phyloP scores from a whole-genome alignment of 1,139 yeast species.

The Nakaseomyces bracarensis region DNA sequence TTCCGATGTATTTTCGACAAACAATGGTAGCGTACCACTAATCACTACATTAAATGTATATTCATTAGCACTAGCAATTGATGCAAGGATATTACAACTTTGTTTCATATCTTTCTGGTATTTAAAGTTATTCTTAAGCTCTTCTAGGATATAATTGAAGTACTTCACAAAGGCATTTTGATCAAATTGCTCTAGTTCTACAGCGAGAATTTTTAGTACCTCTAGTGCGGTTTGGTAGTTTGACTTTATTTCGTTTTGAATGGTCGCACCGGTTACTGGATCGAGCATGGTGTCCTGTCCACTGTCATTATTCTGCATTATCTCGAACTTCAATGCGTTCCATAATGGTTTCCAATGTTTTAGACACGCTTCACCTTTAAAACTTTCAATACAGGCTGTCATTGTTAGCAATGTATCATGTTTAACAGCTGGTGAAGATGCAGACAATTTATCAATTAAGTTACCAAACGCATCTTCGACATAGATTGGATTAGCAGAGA shows the following conservation, averaged over 20 bases:
- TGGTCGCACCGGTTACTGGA: conserved; percentile 8
- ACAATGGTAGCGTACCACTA: conserved; percentile 33
- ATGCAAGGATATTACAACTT: conserved; percentile 50
- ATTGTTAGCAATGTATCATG: conserved; percentile 67
- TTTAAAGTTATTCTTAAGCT: conserved; percentile 47
- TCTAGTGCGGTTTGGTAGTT: conserved; percentile 42
- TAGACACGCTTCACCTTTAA: conserved; percentile 40
- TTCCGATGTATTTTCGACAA: conserved; percentile 33
- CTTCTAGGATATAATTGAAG: conserved; percentile 42
- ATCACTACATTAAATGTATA: conserved; percentile 43
- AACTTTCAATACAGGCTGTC: conserved; percentile 45
- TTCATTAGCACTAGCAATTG: conserved; percentile 42
- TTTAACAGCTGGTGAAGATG: conserved; percentile 72
- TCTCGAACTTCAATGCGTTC: conserved; percentile 83
- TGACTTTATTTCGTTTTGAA: conserved; percentile 7
- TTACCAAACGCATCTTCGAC: conserved; percentile 72
- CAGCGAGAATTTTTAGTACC: conserved; percentile 40
- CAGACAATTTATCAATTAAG: conserved; percentile 73
- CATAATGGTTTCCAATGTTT: conserved; percentile 67
- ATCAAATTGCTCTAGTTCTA: conserved; percentile 35
- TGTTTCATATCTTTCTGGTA: conserved; percentile 52
- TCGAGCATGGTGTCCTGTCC: conserved; percentile 21
- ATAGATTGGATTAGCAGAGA: conserved; percentile 56
- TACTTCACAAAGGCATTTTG: conserved; percentile 33
- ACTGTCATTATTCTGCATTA: conserved; percentile 62